Conservation (phyloP, 805 yeast species). For the Hanseniaspora thailandica region DNA sequence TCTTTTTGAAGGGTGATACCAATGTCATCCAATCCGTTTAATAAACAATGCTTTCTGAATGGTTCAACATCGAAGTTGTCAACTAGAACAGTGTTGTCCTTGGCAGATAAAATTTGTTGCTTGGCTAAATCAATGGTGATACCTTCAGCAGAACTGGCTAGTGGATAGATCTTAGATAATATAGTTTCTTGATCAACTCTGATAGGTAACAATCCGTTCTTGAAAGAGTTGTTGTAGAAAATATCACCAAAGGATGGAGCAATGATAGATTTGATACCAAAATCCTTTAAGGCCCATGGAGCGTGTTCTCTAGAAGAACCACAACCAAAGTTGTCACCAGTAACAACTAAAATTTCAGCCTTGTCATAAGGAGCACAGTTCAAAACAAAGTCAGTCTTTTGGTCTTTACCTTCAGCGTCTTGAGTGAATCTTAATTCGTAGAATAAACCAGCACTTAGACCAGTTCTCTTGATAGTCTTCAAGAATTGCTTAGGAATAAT, state of each 20-base stretch:
- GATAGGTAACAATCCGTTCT: slow-evolving; percentile 89
- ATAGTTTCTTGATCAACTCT: slow-evolving; percentile 76
- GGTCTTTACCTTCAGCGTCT: slow-evolving; percentile 56
- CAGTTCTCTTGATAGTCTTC: slow-evolving; percentile 96
- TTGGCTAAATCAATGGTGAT: slow-evolving; percentile 76
- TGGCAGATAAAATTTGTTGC: slow-evolving; percentile 59
- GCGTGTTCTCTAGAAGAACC: slow-evolving; percentile 99
- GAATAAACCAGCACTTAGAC: slow-evolving; percentile 76
- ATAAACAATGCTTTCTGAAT: slow-evolving; percentile 87
- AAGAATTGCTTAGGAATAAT: slow-evolving; percentile 97
- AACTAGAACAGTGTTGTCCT: slow-evolving; percentile 56
- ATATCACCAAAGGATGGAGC: slow-evolving; percentile 98
- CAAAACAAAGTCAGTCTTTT: slow-evolving; percentile 79
- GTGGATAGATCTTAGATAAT: slow-evolving; percentile 57
- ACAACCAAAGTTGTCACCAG: slow-evolving; percentile 97
- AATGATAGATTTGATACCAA: slow-evolving; percentile 88
- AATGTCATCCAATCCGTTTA: slow-evolving; percentile 93
- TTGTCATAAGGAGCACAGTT: slow-evolving; percentile 72
- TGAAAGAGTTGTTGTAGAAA: slow-evolving; percentile 92
- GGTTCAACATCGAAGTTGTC: slow-evolving; percentile 77
- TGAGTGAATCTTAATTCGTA: slow-evolving; percentile 77
- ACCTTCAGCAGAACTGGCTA: slow-evolving; percentile 58
- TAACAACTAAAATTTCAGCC: slow-evolving; percentile 74
- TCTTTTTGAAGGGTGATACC: slow-evolving; percentile 90
- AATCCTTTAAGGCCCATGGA: slow-evolving; percentile 97